Conservation (phyloP, 345 rosid species). For the Toxicodendron radicans region DNA sequence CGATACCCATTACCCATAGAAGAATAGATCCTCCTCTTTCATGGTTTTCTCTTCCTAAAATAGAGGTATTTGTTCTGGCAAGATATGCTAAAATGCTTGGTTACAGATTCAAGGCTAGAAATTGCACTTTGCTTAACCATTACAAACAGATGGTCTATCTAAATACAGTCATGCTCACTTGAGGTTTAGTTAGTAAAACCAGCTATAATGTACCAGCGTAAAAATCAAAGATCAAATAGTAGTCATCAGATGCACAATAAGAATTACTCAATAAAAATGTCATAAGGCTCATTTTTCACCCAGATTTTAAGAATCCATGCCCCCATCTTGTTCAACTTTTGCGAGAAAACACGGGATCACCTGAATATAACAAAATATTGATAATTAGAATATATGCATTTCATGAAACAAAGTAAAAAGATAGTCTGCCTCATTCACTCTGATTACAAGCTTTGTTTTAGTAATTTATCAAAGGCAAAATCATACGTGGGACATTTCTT, state of each 20-base stretch:
- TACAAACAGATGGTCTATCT: neutral
- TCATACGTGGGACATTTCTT: neutral
- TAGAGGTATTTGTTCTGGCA: neutral
- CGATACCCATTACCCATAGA: neutral
- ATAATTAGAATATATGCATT: neutral
- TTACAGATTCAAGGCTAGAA: neutral
- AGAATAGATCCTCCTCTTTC: neutral
- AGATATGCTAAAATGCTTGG: neutral
- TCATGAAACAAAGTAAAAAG: neutral
- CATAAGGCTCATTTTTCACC: neutral
- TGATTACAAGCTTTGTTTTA: neutral
- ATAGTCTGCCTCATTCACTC: neutral
- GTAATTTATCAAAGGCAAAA: neutral
- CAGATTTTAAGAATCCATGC: neutral
- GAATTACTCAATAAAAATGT: neutral
- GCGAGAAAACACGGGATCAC: neutral
- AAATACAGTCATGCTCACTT: conserved; percentile 1
- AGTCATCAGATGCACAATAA: conserved; percentile 8
- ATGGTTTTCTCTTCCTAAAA: neutral
- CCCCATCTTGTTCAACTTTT: neutral
- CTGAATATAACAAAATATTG: conserved; percentile 1
- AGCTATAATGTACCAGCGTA: neutral
- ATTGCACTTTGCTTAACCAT: neutral
- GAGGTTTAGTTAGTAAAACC: neutral
- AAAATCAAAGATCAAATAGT: conserved; percentile 9